Evolutionary conservation across 306 rosid species (phyloP), one percentile per base, ranked within the genome.

Genomic region (Cajanus cajan): DNA sequence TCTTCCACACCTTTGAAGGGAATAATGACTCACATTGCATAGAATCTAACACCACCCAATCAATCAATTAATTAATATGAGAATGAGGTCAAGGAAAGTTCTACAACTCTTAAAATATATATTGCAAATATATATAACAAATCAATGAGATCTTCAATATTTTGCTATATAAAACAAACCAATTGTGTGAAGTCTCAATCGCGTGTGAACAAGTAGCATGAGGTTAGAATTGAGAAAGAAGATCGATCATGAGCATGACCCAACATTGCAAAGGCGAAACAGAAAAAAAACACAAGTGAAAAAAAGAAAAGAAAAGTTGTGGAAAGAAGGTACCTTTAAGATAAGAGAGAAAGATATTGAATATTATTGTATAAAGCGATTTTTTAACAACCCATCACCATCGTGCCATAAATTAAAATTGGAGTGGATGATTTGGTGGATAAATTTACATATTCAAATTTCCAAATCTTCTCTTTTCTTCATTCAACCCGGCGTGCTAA

Each of bases 161-260:
- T 28, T 28, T 28, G 2, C 3, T 28, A n/a, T n/a, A n/a, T n/a
- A n/a, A n/a, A n/a, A n/a, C n/a, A n/a, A n/a, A n/a, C n/a, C n/a
- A n/a, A n/a, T n/a, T n/a, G n/a, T n/a, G n/a, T n/a, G n/a, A n/a
- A n/a, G n/a, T n/a, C n/a, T n/a, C n/a, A n/a, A n/a, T n/a, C n/a
- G n/a, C n/a, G 73, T 71, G 7, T 50, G 76, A 70, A 70, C 75
- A 70, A 33, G 21, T 47, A 10, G 25, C 45, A 34, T 63, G 45
- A 7, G 15, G 8, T 63, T 63, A 63, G 69, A 63, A 28, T 33
- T 34, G 4, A 9, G 19, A 34, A 33, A 34, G 67, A 67, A 24
- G 58, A 14, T 68, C 12, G 15, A 41, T 9, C 73, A 21, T 58
- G 18, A 61, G 21, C 28, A 14, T 15, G 11, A 61, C 68, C 4